Evolutionary conservation across 73 alveolate species (phyloP).

Genomic region (Paramecium biaurelia): DNA sequence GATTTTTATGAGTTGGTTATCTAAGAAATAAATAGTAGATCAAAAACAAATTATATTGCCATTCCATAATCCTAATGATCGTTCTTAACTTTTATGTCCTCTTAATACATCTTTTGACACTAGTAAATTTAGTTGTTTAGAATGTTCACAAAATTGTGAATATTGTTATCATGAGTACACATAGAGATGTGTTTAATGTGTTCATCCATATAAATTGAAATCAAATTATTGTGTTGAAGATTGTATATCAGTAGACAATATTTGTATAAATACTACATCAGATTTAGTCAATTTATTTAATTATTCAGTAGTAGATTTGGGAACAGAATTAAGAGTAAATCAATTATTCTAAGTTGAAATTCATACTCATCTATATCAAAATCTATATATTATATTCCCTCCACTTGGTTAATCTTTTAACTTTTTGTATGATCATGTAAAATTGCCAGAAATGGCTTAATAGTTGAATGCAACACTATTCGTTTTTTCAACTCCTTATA

Average conservation of each 20-base stretch:
- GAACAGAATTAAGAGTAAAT: not conserved
- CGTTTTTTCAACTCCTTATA: not conserved
- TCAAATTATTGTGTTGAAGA: not conserved
- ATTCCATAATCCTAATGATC: not conserved
- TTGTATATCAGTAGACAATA: not conserved
- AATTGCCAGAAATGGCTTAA: not conserved
- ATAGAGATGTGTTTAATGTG: not conserved
- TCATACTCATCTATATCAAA: not conserved
- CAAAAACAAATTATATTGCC: not conserved
- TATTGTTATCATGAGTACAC: conserved; percentile 2
- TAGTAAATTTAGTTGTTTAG: not conserved
- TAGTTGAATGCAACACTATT: not conserved
- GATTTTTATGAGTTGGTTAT: not conserved
- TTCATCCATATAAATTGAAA: not conserved
- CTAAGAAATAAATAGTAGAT: not conserved
- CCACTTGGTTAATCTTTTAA: not conserved
- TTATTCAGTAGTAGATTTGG: not conserved
- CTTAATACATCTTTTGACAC: not conserved
- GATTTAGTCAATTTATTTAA: not conserved
- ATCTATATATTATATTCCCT: not conserved
- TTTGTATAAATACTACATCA: not conserved
- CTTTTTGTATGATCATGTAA: not conserved
- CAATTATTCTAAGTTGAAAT: not conserved
- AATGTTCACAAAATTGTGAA: not conserved
- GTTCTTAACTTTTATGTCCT: not conserved